Evolutionary conservation across 352 stramenopile species (phyloP).

Genomic region (Pythium angustatum): DNA sequence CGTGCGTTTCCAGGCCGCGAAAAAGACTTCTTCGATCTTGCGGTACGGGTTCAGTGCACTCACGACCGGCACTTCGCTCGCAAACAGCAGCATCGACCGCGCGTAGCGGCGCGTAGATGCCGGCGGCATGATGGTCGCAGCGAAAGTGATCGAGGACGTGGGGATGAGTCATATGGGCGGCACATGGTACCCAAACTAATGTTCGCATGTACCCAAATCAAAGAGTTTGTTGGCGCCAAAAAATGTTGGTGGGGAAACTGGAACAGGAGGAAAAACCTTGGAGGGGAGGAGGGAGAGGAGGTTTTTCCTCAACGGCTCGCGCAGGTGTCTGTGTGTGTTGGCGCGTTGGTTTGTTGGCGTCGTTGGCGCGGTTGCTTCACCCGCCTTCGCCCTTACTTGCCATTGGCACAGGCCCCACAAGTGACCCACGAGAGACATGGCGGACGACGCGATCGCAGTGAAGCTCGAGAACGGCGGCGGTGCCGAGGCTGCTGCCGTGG

Average conservation of each 20-base stretch:
- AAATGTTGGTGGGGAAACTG: conserved; percentile 22
- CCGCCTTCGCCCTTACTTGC: conserved; percentile 8
- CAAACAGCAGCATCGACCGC: conserved; percentile 76
- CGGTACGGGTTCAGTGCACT: conserved; percentile 81
- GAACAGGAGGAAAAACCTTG: conserved; percentile 26
- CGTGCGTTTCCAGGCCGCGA: conserved; percentile 79
- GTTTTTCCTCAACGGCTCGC: conserved; percentile 18
- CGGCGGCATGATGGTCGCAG: not conserved
- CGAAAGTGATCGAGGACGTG: not conserved
- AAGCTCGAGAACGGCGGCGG: conserved; percentile 18
- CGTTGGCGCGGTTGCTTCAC: too few relatives aligned
- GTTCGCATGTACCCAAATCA: conserved; percentile 11
- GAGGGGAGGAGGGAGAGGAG: not conserved
- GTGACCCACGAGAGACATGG: conserved; percentile 1
- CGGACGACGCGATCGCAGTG: conserved; percentile 21
- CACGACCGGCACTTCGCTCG: conserved; percentile 84
- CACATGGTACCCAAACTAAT: conserved; percentile 8
- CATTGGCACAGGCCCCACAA: conserved; percentile 25
- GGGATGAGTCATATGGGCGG: too few relatives aligned
- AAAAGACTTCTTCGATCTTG: conserved; percentile 82
- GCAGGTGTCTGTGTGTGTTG: conserved; percentile 2
- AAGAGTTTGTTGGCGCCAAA: conserved; percentile 27
- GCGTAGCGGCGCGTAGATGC: conserved; percentile 14
- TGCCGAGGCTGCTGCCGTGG: not conserved
- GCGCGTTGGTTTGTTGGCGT: too few relatives aligned